Percentiles rank a stretch among this genome's conserved stretches.
These are phyloP conservation scores for Gorgonomyces haynaldii DNA, from an alignment of 192 early-diverging fungal species.

Conservation along the genomic window DNA sequence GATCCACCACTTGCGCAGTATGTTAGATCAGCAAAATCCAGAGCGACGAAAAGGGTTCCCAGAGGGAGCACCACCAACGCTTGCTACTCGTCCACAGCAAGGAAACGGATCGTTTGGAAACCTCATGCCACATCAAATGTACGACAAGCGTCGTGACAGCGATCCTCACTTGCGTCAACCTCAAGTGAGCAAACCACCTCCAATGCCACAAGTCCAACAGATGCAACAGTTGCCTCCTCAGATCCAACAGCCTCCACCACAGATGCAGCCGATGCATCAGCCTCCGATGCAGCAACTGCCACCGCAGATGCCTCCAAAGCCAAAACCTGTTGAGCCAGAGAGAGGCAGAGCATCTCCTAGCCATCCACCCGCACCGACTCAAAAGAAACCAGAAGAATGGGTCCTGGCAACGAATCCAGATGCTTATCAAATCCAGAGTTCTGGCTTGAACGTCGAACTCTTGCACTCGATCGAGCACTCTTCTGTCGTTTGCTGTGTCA, in stretches of 20 bases:
- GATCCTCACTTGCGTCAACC: background rate
- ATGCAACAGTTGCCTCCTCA: conserved; percentile 9
- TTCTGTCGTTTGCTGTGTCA: conserved; percentile 95
- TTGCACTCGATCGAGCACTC: conserved; percentile 45
- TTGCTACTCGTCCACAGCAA: background rate
- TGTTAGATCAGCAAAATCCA: background rate
- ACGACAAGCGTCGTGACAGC: too few relatives aligned
- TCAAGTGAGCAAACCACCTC: background rate
- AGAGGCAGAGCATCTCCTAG: conserved; percentile 1
- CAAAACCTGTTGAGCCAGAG: too few relatives aligned
- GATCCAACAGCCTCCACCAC: conserved; percentile 3
- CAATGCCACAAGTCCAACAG: background rate
- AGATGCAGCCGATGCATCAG: conserved; percentile 11
- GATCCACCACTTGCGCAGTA: conserved; percentile 59
- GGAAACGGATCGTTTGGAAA: conserved; percentile 4
- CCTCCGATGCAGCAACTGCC: conserved; percentile 24
- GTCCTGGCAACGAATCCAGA: conserved; percentile 11
- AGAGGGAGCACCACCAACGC: background rate
- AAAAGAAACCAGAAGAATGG: conserved; percentile 4
- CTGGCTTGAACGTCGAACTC: conserved; percentile 24
- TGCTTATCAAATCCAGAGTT: conserved; percentile 11
- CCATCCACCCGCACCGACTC: conserved; percentile 11
- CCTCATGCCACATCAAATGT: background rate
- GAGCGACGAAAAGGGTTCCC: background rate
- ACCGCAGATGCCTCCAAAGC: conserved; percentile 21